Percentiles rank a stretch among this genome's conserved stretches.
These are phyloP conservation scores for Dipodascus geniculatus DNA, from an alignment of 805 yeast species.

Conservation along the genomic window DNA sequence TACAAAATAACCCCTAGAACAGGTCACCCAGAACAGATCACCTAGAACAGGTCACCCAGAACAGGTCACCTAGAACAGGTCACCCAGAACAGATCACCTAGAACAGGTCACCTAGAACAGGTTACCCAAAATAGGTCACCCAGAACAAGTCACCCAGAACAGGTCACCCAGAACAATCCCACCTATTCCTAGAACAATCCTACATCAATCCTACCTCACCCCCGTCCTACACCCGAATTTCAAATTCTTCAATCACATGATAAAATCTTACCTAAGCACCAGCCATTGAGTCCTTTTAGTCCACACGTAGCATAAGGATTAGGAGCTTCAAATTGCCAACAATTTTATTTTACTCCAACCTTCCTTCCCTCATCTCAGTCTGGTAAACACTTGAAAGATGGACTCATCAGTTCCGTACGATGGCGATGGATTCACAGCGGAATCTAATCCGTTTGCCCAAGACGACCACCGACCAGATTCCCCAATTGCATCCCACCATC, in stretches of 20 bases:
- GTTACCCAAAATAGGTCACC: no score
- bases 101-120: no score
- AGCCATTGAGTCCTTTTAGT: background rate
- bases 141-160: no score
- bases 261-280: background rate
- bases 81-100: no score
- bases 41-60: no score
- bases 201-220: background rate
- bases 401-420: slow-evolving; percentile 35
- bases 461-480: slow-evolving; percentile 18
- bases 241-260: background rate
- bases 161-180: no score
- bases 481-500: slow-evolving; percentile 4
- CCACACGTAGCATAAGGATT: background rate
- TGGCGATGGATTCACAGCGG: slow-evolving; percentile 39
- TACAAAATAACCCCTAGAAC: no score
- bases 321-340: background rate
- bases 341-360: background rate
- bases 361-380: background rate
- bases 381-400: slow-evolving; percentile 19
- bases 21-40: no score
- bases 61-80: no score
- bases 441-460: slow-evolving; percentile 51
- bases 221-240: background rate
- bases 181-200: background rate